Conservation (phyloP, 305 asterid genomes). For the Fraxinus greggii region DNA sequence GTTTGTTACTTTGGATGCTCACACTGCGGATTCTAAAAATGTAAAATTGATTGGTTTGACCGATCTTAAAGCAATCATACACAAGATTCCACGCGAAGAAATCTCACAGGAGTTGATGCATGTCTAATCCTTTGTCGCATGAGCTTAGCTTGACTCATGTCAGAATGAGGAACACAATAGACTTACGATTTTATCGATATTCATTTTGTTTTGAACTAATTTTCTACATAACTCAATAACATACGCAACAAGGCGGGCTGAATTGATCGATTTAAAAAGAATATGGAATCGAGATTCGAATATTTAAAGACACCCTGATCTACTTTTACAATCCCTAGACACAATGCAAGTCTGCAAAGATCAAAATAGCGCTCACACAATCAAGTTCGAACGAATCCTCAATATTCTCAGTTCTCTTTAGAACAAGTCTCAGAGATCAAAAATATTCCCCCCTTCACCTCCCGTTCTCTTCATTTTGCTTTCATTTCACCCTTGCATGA, state of each 20-base stretch:
- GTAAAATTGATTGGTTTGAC: no score
- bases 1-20: no score
- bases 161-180: no score
- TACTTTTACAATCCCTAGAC: background rate
- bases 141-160: no score
- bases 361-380: background rate
- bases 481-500: slow-evolving; percentile 24
- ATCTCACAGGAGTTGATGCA: no score
- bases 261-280: background rate
- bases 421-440: slow-evolving; percentile 31
- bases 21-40: background rate
- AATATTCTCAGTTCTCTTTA: background rate
- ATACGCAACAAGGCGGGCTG: background rate
- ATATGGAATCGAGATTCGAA: background rate
- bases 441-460: slow-evolving; percentile 21
- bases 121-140: no score
- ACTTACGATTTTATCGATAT: no score
- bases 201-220: no score
- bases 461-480: slow-evolving; percentile 13
- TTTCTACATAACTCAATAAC: no score
- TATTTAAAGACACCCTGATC: background rate
- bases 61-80: no score
- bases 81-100: no score
- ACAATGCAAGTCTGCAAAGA: background rate
- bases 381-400: background rate